These are phyloP conservation scores for Apiotrichum montevideense DNA, from an alignment of 1,284 basidiomycete species.

Conservation along the genomic window DNA sequence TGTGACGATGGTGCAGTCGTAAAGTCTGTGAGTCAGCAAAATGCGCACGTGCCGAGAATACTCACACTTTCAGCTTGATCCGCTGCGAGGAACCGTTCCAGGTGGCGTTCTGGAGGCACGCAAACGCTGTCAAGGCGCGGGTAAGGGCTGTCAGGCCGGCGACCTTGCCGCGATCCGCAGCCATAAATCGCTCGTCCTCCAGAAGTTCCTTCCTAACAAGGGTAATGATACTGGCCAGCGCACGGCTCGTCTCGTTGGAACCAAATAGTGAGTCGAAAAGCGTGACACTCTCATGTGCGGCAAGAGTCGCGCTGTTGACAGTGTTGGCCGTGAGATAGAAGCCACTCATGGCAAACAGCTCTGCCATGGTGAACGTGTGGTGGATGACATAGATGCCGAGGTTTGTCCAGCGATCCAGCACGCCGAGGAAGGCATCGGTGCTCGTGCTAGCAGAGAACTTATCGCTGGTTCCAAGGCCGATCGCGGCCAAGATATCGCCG, in stretches of 20 bases:
- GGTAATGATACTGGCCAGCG: slow-evolving; percentile 50
- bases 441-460: slow-evolving; percentile 3
- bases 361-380: slow-evolving; percentile 51
- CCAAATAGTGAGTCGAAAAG: slow-evolving; percentile 53
- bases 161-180: slow-evolving; percentile 35
- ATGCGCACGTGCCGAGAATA: background rate
- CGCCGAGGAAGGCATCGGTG: slow-evolving; percentile 42
- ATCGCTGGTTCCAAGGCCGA: slow-evolving; percentile 20
- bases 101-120: slow-evolving; percentile 51
- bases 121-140: slow-evolving; percentile 52
- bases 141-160: slow-evolving; percentile 47
- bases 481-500: slow-evolving; percentile 22
- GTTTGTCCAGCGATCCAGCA: slow-evolving; percentile 52
- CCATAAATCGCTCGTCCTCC: slow-evolving; percentile 41
- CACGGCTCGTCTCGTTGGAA: slow-evolving; percentile 51
- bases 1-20: slow-evolving; percentile 49
- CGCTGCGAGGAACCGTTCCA: slow-evolving; percentile 43
- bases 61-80: slow-evolving; percentile 47
- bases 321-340: slow-evolving; percentile 49
- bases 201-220: slow-evolving; percentile 49
- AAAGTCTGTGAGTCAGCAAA: slow-evolving; percentile 30
- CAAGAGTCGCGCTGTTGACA: slow-evolving; percentile 40
- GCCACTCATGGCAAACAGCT: slow-evolving; percentile 52
- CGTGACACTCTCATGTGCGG: slow-evolving; percentile 51
- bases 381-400: slow-evolving; percentile 52